A percentile compares a stretch with the other conserved stretches of the same genome.
These are phyloP conservation scores for Aspergillus egyptiacus DNA, from an alignment of 495 filamentous ascomycete species.

Conservation along the genomic window DNA sequence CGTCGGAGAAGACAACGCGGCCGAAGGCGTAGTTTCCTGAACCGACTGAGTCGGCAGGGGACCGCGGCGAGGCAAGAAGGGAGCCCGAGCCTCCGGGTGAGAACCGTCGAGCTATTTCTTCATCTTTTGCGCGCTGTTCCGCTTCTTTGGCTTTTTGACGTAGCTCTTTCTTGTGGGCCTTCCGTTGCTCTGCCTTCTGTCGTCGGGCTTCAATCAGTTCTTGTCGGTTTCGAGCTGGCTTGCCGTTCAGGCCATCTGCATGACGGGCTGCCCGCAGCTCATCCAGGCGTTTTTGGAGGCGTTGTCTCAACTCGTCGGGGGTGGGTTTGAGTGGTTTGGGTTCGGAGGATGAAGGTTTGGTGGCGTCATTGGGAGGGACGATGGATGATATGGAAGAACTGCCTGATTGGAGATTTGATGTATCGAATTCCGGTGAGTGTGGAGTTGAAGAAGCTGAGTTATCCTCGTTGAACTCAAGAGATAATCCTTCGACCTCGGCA, in stretches of 20 bases:
- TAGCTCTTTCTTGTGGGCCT: conserved; percentile 78
- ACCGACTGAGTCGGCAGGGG: conserved; percentile 37
- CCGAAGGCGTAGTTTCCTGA: conserved; percentile 73
- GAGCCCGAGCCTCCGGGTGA: conserved; percentile 48
- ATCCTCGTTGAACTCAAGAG: conserved; percentile 35
- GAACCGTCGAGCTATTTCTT: conserved; percentile 55
- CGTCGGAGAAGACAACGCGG: conserved; percentile 79
- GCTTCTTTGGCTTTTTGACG: conserved; percentile 68
- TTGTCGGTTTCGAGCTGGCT: conserved; percentile 72
- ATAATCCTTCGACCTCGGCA: conserved; percentile 37
- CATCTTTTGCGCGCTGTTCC: conserved; percentile 62
- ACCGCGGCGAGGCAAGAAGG: conserved; percentile 51
- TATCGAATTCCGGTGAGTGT: conserved; percentile 61
- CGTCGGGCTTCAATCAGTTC: conserved; percentile 86
- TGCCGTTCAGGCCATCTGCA: conserved; percentile 72
- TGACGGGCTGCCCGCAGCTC: conserved; percentile 74
- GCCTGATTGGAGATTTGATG: conserved; percentile 51
- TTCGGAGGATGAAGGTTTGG: conserved; percentile 28
- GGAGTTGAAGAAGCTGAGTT: conserved; percentile 48
- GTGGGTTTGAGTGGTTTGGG: conserved; percentile 48
- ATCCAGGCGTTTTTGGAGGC: conserved; percentile 74
- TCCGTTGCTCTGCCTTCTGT: conserved; percentile 77
- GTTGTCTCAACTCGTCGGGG: conserved; percentile 62
- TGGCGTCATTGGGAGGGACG: conserved; percentile 47
- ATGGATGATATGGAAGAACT: conserved; percentile 70